Base-by-base conservation (phyloP, 148 eudicot genomes). In the Rhododendron griersonianum region DNA sequence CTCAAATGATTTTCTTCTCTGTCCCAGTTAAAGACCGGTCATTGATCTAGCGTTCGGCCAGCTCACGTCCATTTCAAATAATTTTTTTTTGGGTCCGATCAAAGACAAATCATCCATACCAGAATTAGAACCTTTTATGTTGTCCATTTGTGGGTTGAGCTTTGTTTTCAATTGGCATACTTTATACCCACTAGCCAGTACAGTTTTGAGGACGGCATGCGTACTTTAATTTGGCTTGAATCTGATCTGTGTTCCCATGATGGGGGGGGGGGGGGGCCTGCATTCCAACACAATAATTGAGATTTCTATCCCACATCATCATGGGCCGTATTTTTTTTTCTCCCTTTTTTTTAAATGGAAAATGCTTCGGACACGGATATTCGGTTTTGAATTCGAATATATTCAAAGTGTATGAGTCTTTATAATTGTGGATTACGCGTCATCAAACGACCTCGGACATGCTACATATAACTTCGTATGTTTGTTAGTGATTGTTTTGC, bases 61-160 rank as follows among this genome's bases (percentile, higher is more conserved):
- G 0, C 8, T 59, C 21, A 59, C 7, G 6, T 18, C 1, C 61
- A 4, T 55, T 7, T 55, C 19, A 55, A 55, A 55, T 55, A 7
- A 1, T 59, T 19, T 59, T 6, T 6, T 59, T 19, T 6, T 55
- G 0, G 0, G 0, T 57, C 0, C 5, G 1, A 0, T 2, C 4
- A 3, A 53, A 53, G 1, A 53, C 4, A 53, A 0, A 2, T 53
- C 5, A 53, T 53, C 1, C 19, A 53, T 53, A 4, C 15, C 53
- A 3, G 0, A 0, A 50, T 50, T 11, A 50, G 14, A 13, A 50
- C 28, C 35, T 25, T 21, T 59, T 67, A 9, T 25, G 15, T 67
- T 25, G 73, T 67, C 33, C 3, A 9, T 63, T 67, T 25, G 15
- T 67, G 33, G 73, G 10, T 25, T 25, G 71, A 8, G 71, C 33